A percentile compares a stretch with the other conserved stretches of the same genome.
phyloP scores from a whole-genome alignment of 1,284 basidiomycete species.

The Fomitiporia mediterranea region DNA sequence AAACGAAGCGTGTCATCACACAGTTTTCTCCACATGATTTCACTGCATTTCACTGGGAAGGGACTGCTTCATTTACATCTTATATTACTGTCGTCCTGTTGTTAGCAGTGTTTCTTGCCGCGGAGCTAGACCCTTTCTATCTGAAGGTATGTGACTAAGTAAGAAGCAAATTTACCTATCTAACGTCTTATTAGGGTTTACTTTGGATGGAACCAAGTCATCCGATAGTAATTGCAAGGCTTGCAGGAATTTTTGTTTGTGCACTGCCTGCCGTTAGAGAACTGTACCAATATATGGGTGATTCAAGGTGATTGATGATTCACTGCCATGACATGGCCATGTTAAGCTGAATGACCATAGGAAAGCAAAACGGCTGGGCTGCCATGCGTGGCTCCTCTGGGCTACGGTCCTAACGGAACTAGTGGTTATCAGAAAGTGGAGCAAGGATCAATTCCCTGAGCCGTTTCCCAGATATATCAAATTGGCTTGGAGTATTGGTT shows the following conservation, averaged over 20 bases:
- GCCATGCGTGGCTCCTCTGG: conserved; percentile 78
- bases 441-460: conserved; percentile 60
- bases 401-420: conserved; percentile 78
- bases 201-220: conserved; percentile 88
- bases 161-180: background rate
- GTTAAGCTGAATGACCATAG: conserved; percentile 34
- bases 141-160: conserved; percentile 49
- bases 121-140: conserved; percentile 82
- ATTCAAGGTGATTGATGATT: conserved; percentile 54
- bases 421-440: conserved; percentile 73
- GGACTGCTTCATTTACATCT: conserved; percentile 69
- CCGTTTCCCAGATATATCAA: conserved; percentile 60
- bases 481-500: conserved; percentile 59
- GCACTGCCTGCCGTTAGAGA: conserved; percentile 78
- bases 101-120: conserved; percentile 73
- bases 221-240: conserved; percentile 69
- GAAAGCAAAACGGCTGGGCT: conserved; percentile 77
- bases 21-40: conserved; percentile 85
- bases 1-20: conserved; percentile 70
- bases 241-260: conserved; percentile 75
- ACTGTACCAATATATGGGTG: conserved; percentile 73
- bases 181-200: conserved; percentile 39
- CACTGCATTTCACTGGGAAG: conserved; percentile 83
- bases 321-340: conserved; percentile 18
- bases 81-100: conserved; percentile 71